These are phyloP conservation scores for Pilasporangium apinafurcum DNA, from an alignment of 352 stramenopile species.

Conservation along the genomic window DNA sequence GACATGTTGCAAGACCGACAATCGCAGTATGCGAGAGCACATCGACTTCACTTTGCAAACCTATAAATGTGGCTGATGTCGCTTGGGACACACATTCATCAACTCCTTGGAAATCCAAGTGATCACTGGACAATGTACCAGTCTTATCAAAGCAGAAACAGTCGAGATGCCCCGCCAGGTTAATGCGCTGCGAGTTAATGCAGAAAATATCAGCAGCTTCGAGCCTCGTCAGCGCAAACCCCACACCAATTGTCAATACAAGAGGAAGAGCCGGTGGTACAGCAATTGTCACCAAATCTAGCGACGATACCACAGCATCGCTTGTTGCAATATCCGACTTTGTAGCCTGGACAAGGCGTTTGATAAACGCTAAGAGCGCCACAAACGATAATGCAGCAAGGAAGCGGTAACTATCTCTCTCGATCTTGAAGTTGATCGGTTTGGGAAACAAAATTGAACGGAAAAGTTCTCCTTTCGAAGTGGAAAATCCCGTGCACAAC, in stretches of 20 bases:
- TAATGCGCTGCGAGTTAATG: slow-evolving; percentile 68
- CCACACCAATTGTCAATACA: slow-evolving; percentile 45
- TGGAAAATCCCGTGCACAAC: slow-evolving; percentile 53
- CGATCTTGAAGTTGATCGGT: slow-evolving; percentile 48
- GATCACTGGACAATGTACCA: slow-evolving; percentile 65
- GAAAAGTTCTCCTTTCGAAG: slow-evolving; percentile 67
- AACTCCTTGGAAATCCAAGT: slow-evolving; percentile 66
- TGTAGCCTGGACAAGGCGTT: slow-evolving; percentile 30
- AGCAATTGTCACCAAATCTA: slow-evolving; percentile 61
- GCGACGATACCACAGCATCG: slow-evolving; percentile 15
- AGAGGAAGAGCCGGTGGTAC: slow-evolving; percentile 51
- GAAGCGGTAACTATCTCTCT: slow-evolving; percentile 65
- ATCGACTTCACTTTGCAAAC: slow-evolving; percentile 60
- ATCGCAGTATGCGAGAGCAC: slow-evolving; percentile 56
- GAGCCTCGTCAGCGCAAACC: slow-evolving; percentile 50
- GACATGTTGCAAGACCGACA: slow-evolving; percentile 60
- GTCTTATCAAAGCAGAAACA: slow-evolving; percentile 86
- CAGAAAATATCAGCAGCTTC: slow-evolving; percentile 44
- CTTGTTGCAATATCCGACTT: slow-evolving; percentile 14
- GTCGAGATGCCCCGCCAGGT: slow-evolving; percentile 59
- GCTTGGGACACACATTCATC: slow-evolving; percentile 34
- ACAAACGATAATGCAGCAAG: slow-evolving; percentile 31
- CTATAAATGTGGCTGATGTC: slow-evolving; percentile 27
- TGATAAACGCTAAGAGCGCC: slow-evolving; percentile 44
- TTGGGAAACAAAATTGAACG: slow-evolving; percentile 60